Base-by-base conservation (phyloP, 169 alveolate species). In the Eimeria acervulina region DNA sequence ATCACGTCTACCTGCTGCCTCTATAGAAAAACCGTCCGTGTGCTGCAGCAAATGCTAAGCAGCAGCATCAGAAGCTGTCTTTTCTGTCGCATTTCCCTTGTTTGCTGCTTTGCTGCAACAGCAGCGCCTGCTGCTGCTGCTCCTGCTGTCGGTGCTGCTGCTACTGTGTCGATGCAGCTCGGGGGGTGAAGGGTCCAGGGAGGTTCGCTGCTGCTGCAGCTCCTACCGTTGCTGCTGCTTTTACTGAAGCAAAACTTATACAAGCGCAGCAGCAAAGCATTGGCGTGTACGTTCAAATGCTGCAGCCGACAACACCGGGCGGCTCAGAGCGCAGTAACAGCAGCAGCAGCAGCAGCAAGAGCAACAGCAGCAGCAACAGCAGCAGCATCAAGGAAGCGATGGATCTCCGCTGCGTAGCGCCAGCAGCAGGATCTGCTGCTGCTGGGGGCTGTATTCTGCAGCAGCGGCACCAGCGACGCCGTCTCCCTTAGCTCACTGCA, bases 351-450 rank as follows among this genome's bases (percentile, higher is more conserved):
- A 28, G 76, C 76, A 28, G 36, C 28, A 66, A 17, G 28, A 28
- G 19, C 81, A 70, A 2, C 66, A 55, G 66, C 66, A 55, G 66
- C 66, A 13, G 66, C 17, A 13, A 19, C 87, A 17, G 87, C 55
- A 12, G 59, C 87, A 76, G 87, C 87, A 21, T 55, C 63, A 76
- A 26, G 52, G 59, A 76, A 61, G 87, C 87, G 36, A 76, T 76
- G 87, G 87, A 76, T 36, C 59, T 33, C 87, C 17, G 59, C 87
- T 76, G 87, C 59, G 63, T 61, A 38, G 87, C 87, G 38, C 61
- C 51, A 38, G 87, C 59, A 55, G 66, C 66, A 55, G 66, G 26
- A 13, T 19, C 17, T 55, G 66, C 66, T 55, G 66, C 66, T 55
- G 87, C 63, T 42, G 87, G 23, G 7, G 1, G 15, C 28, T 6